A percentile compares a stretch with the other conserved stretches of the same genome.
These are phyloP conservation scores for Elaeagnus macrophylla DNA, from an alignment of 306 rosid species.

Conservation along the genomic window DNA sequence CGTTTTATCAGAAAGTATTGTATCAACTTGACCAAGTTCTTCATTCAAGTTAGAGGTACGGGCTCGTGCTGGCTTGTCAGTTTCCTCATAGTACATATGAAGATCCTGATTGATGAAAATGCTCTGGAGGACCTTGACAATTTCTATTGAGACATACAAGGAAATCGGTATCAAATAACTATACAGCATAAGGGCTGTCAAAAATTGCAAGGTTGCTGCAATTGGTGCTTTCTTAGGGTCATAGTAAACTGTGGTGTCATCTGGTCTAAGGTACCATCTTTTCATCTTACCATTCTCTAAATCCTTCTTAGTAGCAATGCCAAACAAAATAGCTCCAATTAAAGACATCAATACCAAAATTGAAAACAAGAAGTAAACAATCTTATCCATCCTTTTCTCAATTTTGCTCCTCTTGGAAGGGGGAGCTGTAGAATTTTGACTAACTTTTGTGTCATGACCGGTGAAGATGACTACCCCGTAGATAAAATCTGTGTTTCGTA, in stretches of 20 bases:
- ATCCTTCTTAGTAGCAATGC: slow-evolving; percentile 53
- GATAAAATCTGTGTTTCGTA: slow-evolving; percentile 84
- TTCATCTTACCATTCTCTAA: slow-evolving; percentile 47
- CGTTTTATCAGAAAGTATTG: slow-evolving; percentile 91
- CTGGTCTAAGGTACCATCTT: slow-evolving; percentile 96
- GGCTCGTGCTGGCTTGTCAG: slow-evolving; percentile 83
- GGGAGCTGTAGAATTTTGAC: slow-evolving; percentile 86
- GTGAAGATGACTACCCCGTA: slow-evolving; percentile 92
- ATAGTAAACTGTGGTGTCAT: slow-evolving; percentile 49
- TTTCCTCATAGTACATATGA: slow-evolving; percentile 78
- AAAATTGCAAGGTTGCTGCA: slow-evolving; percentile 75
- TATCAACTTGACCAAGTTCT: slow-evolving; percentile 98
- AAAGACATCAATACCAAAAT: slow-evolving; percentile 54
- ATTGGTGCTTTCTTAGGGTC: slow-evolving; percentile 47
- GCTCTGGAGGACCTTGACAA: slow-evolving; percentile 90
- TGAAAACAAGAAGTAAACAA: slow-evolving; percentile 56
- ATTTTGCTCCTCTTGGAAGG: slow-evolving; percentile 96
- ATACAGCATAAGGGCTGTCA: slow-evolving; percentile 81
- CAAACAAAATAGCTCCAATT: slow-evolving; percentile 66
- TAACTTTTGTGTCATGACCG: slow-evolving; percentile 90
- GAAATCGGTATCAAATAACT: slow-evolving; percentile 92
- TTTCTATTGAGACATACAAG: slow-evolving; percentile 88
- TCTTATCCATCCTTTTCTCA: slow-evolving; percentile 83
- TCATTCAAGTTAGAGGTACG: slow-evolving; percentile 96
- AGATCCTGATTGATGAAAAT: slow-evolving; percentile 78